Evolutionary conservation across 2,329 filamentous ascomycete genomes (phyloP), one percentile per base, ranked within the genome.

Genomic region (Daldinia sp.): DNA sequence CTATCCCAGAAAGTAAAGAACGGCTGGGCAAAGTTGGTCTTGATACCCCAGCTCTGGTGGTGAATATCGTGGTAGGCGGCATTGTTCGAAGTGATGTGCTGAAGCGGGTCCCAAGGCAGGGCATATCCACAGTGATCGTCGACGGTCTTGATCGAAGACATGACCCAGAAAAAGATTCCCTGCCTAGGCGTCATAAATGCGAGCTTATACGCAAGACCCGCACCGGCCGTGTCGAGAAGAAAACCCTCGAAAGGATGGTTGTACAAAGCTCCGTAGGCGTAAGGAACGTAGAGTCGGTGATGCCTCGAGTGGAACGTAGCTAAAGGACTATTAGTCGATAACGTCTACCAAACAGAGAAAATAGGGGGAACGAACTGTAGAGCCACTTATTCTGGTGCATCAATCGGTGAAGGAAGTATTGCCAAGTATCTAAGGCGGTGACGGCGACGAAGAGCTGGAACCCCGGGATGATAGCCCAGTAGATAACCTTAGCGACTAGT

Each of bases 301-400:
- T 99, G 95, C 62, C 94, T 89, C 47, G 94, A 94, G 81, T 98
- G 95, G 80, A 97, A 95, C 56, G 90, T 91, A 66, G 89, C 91
- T 94, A 67, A 19, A 45, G 55, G 63, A 35, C 57, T 30, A 68
- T 78, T 70, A 73, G 70, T 35, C 19, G 29, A 15, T 41, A 56
- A 29, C 49, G 10, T 49, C 25, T 39, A 51, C n/a, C 15, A 29
- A 73, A 89, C 89, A 85, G 84, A 17, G 6, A 88, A 85, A 70
- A n/a, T n/a, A 88, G 88, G 82, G 77, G 88, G 83, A 70, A 85
- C 91, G 78, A 83, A 95, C 92, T 90, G 83, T 98, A 98, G 71
- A 99, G 85, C 91, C 92, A 98, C 78, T 92, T 94, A 81, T 98
- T 97, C 82, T 95, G 84, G 79, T 99, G 95, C 95, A 99, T 99